Evolutionary conservation across 441 rosid species (phyloP).

Genomic region (Biscutella laevigata): DNA sequence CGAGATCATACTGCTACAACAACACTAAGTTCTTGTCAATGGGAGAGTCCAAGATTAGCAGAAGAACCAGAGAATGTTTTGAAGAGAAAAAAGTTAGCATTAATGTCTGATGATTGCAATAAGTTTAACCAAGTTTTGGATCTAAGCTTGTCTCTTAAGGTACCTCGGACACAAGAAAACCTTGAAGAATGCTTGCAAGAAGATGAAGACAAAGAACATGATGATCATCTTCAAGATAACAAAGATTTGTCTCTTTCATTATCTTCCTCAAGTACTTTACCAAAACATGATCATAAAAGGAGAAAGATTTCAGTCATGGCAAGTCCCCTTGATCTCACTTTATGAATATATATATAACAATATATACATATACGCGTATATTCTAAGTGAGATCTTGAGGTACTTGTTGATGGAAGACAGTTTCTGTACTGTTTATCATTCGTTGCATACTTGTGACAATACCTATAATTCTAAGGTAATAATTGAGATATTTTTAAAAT

Average conservation of each 20-base stretch:
- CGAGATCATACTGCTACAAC: conserved; percentile 10
- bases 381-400: conserved; percentile 71
- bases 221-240: conserved; percentile 18
- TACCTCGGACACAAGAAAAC: conserved; percentile 22
- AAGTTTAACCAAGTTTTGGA: conserved; percentile 33
- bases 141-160: conserved; percentile 60
- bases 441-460: conserved; percentile 23
- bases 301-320: conserved; percentile 30
- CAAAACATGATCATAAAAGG: conserved; percentile 27
- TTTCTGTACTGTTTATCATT: conserved; percentile 23
- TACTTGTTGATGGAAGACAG: conserved; percentile 37
- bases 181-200: conserved; percentile 16
- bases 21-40: conserved; percentile 7
- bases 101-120: conserved; percentile 20
- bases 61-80: conserved; percentile 23
- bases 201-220: conserved; percentile 6
- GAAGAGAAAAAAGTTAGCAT: conserved; percentile 36
- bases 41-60: conserved; percentile 13
- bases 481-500: conserved; percentile 7
- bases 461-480: conserved; percentile 22
- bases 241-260: conserved; percentile 57
- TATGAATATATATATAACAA: conserved; percentile 47
- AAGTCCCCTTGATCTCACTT: conserved; percentile 81
- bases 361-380: conserved; percentile 9
- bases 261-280: conserved; percentile 40